phyloP scores from a whole-genome alignment of 805 yeast species.

The Trichomonascus vanleenenianus region DNA sequence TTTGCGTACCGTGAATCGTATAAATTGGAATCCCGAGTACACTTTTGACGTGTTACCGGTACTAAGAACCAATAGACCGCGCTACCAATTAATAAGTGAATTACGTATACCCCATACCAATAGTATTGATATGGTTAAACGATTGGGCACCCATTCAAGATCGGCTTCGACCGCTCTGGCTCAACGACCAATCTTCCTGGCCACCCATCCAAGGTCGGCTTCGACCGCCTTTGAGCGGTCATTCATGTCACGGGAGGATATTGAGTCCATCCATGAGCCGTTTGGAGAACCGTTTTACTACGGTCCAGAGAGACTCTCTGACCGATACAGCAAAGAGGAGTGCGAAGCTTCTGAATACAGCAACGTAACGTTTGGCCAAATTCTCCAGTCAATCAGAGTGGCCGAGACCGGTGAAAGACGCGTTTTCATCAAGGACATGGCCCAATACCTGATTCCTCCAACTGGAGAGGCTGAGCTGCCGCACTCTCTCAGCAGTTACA shows the following conservation, averaged over 20 bases:
- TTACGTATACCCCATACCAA: no score
- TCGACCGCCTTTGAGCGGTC: slow-evolving; percentile 23
- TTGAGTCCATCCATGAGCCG: slow-evolving; percentile 21
- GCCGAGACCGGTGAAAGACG: slow-evolving; percentile 6
- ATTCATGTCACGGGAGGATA: slow-evolving; percentile 18
- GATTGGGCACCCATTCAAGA: slow-evolving; percentile 10
- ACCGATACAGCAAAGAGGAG: slow-evolving; percentile 15
- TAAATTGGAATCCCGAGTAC: no score
- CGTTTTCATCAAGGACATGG: slow-evolving; percentile 22
- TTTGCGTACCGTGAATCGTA: not conserved
- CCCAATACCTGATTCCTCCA: slow-evolving; percentile 23
- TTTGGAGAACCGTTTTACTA: slow-evolving; percentile 23
- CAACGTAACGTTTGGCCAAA: slow-evolving; percentile 15
- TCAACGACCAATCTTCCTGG: slow-evolving; percentile 7
- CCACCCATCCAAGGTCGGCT: slow-evolving; percentile 22
- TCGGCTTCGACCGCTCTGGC: slow-evolving; percentile 23
- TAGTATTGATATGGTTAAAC: no score
- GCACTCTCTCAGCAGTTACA: slow-evolving; percentile 4
- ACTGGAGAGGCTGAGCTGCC: slow-evolving; percentile 8
- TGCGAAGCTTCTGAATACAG: slow-evolving; percentile 7
- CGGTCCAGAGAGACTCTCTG: slow-evolving; percentile 21
- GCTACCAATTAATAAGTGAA: no score
- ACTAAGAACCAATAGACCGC: no score
- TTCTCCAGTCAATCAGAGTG: slow-evolving; percentile 8
- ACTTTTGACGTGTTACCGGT: no score